A percentile compares a stretch with the other conserved stretches of the same genome.
Evolutionary conservation across 164 flowering plant genomes (phyloP).

Genomic region (Echeveria elegans): DNA sequence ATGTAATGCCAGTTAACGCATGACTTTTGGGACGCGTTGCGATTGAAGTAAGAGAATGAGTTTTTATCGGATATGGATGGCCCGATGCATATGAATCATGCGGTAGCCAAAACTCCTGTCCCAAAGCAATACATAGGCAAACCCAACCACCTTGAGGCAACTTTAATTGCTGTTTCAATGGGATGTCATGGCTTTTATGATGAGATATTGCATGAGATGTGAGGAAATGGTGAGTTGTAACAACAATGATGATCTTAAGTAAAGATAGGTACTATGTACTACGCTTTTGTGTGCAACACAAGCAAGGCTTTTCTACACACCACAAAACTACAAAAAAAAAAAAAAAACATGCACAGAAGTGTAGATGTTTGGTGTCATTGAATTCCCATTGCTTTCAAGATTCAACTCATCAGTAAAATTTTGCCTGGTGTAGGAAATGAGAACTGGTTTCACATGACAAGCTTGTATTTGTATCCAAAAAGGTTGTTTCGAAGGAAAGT

Average conservation of each 20-base stretch:
- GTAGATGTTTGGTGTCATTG: neutral
- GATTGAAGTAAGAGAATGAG: neutral
- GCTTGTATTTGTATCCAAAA: neutral
- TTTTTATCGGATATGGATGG: neutral
- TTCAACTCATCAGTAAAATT: neutral
- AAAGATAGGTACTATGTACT: neutral
- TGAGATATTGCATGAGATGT: neutral
- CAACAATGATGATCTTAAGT: slow-evolving; percentile 5
- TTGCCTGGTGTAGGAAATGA: neutral
- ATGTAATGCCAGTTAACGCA: no score
- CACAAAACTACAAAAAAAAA: slow-evolving; percentile 6
- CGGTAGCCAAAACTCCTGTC: neutral
- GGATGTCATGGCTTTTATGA: neutral
- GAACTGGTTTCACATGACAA: neutral
- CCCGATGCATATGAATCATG: neutral
- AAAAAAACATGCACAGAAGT: neutral
- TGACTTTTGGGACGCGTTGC: neutral
- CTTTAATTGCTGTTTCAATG: neutral
- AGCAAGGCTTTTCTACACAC: slow-evolving; percentile 1
- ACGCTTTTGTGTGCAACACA: slow-evolving; percentile 5
- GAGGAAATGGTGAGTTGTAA: slow-evolving; percentile 3
- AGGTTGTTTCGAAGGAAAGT: neutral
- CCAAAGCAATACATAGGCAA: neutral
- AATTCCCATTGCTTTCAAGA: neutral
- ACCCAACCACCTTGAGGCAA: neutral